Percentiles rank a stretch among this genome's conserved stretches.
Conservation (phyloP, 2,329 filamentous ascomycete genomes). For the Falciphora oryzae region DNA sequence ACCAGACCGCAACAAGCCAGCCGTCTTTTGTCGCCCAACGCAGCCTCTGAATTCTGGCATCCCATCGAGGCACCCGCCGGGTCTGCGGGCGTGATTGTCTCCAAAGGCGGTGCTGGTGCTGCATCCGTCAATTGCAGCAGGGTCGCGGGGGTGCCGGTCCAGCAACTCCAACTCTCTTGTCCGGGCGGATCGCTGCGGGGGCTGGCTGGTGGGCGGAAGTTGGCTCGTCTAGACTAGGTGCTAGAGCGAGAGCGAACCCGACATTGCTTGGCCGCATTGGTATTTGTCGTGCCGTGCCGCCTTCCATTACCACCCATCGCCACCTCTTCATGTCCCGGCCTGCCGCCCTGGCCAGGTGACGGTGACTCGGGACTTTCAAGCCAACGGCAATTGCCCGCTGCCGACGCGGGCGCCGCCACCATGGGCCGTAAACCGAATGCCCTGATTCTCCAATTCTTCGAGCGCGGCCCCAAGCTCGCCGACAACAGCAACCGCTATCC, state of each 20-base stretch:
- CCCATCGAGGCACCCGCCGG: background rate
- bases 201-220: background rate
- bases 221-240: background rate
- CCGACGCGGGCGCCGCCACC: conserved; percentile 20
- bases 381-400: background rate
- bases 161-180: background rate
- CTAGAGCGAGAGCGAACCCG: background rate
- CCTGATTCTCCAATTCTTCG: conserved; percentile 82
- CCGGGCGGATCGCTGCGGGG: background rate
- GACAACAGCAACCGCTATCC: conserved; percentile 90
- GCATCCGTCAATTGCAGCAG: background rate
- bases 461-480: conserved; percentile 76
- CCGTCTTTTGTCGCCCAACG: background rate
- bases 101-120: background rate
- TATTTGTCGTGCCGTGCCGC: background rate
- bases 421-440: conserved; percentile 84
- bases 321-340: background rate
- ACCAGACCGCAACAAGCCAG: background rate
- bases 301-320: too few species aligned
- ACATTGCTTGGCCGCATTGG: conserved; percentile 2
- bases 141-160: too few species aligned
- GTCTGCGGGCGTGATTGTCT: background rate
- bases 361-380: background rate
- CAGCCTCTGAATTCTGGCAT: background rate
- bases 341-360: background rate